Conservation (phyloP, 148 eudicot species). For the Pharnaceum exiguum region DNA sequence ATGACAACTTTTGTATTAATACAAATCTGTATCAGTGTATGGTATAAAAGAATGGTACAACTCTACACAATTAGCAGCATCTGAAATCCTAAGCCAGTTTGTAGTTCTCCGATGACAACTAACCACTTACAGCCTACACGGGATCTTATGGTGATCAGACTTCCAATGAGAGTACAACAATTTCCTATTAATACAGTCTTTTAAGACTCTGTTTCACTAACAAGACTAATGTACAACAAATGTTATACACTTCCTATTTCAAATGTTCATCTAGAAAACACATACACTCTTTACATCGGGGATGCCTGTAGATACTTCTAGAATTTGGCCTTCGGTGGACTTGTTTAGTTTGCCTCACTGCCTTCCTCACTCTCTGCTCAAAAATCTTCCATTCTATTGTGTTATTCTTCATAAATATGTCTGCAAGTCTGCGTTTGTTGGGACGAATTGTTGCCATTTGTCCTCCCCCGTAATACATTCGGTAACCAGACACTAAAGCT, state of each 20-base stretch:
- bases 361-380: conserved; percentile 83
- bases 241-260: not conserved
- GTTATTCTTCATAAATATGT: conserved; percentile 72
- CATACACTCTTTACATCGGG: conserved; percentile 72
- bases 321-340: conserved; percentile 68
- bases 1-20: not conserved
- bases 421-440: conserved; percentile 90
- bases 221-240: conserved; percentile 17
- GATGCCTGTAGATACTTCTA: conserved; percentile 49
- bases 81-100: conserved; percentile 2
- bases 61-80: conserved; percentile 15
- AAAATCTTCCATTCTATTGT: conserved; percentile 90
- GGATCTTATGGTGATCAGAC: not conserved
- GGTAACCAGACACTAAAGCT: conserved; percentile 77
- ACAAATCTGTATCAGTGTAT: conserved; percentile 17
- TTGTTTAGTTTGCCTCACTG: conserved; percentile 82
- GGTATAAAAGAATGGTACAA: conserved; percentile 15
- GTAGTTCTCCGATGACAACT: conserved; percentile 5
- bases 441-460: conserved; percentile 88
- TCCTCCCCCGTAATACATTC: conserved; percentile 89
- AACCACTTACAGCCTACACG: conserved; percentile 2
- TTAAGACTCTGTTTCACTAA: no score
- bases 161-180: no score
- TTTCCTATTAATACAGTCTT: no score
- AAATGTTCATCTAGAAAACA: conserved; percentile 21